Evolutionary conservation across 495 filamentous ascomycete species (phyloP).

Genomic region (Aspergillus asperescens): DNA sequence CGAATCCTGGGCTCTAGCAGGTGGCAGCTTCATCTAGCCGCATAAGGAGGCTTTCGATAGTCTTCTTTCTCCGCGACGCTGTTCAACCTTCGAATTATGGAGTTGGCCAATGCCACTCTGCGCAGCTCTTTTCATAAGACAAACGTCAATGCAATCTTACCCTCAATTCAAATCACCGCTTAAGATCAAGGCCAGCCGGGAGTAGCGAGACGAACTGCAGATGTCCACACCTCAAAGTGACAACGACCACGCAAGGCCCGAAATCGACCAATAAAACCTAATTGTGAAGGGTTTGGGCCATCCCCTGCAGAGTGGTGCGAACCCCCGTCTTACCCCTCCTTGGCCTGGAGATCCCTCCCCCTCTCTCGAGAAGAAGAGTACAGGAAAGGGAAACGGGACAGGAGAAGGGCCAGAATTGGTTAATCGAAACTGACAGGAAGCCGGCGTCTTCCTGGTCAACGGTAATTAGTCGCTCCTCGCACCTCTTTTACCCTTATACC

Average conservation of each 20-base stretch:
- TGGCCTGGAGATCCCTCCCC: neutral
- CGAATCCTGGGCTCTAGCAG: conserved; percentile 20
- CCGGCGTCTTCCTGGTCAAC: neutral
- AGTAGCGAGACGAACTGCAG: conserved; percentile 2
- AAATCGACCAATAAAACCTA: conserved; percentile 9
- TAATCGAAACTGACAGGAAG: conserved; percentile 1
- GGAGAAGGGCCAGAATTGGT: neutral
- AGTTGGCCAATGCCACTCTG: neutral
- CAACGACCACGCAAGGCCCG: conserved; percentile 20
- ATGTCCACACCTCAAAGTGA: conserved; percentile 6
- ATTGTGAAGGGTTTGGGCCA: conserved; percentile 13
- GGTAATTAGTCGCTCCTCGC: neutral
- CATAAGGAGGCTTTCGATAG: conserved; percentile 11
- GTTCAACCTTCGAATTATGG: neutral
- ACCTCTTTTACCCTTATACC: neutral
- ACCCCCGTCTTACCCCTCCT: conserved; percentile 5
- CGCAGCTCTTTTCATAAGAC: neutral
- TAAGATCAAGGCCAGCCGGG: conserved; percentile 1
- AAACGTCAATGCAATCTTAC: neutral
- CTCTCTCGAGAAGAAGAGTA: neutral
- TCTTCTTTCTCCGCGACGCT: neutral
- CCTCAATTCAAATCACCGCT: neutral
- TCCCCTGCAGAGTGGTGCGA: conserved; percentile 13
- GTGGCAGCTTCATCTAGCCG: conserved; percentile 26
- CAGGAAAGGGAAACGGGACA: neutral